Conservation (phyloP, 495 filamentous ascomycete genomes). For the Penicillium daleae region DNA sequence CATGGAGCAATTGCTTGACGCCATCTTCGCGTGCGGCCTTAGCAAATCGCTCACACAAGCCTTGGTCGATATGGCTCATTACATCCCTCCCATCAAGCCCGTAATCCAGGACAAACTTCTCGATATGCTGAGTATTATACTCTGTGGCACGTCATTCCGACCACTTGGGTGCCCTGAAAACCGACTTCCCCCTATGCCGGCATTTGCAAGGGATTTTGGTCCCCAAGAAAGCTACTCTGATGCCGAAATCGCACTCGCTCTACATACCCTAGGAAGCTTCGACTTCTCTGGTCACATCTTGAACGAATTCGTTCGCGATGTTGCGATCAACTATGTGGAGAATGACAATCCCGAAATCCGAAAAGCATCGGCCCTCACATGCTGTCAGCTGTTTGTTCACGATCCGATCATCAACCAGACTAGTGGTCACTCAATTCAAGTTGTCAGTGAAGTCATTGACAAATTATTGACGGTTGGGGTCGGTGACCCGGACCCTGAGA, state of each 20-base stretch:
- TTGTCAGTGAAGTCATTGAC: slow-evolving; percentile 96
- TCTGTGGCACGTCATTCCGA: slow-evolving; percentile 88
- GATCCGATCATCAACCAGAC: slow-evolving; percentile 98
- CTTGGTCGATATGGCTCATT: slow-evolving; percentile 96
- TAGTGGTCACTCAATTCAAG: slow-evolving; percentile 92
- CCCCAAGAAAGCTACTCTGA: slow-evolving; percentile 69
- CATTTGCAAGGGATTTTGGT: slow-evolving; percentile 85
- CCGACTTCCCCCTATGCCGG: slow-evolving; percentile 66
- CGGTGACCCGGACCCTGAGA: slow-evolving; percentile 86
- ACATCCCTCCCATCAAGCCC: slow-evolving; percentile 90
- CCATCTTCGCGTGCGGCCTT: slow-evolving; percentile 94
- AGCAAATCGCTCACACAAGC: slow-evolving; percentile 92
- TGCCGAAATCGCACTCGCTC: slow-evolving; percentile 84
- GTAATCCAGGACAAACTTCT: slow-evolving; percentile 92
- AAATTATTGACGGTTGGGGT: slow-evolving; percentile 93
- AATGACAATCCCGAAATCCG: slow-evolving; percentile 92
- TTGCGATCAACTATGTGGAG: slow-evolving; percentile 96
- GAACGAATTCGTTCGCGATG: slow-evolving; percentile 98
- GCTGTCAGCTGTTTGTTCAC: slow-evolving; percentile 93
- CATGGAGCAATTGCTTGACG: slow-evolving; percentile 92
- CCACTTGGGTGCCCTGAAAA: slow-evolving; percentile 86
- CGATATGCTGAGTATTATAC: slow-evolving; percentile 90
- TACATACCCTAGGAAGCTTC: slow-evolving; percentile 93
- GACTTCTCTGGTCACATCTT: slow-evolving; percentile 93
- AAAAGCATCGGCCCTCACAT: slow-evolving; percentile 92